These are phyloP conservation scores for Asparagopsis taxiformis DNA, from an alignment of 31 red algal genomes.

Conservation along the genomic window DNA sequence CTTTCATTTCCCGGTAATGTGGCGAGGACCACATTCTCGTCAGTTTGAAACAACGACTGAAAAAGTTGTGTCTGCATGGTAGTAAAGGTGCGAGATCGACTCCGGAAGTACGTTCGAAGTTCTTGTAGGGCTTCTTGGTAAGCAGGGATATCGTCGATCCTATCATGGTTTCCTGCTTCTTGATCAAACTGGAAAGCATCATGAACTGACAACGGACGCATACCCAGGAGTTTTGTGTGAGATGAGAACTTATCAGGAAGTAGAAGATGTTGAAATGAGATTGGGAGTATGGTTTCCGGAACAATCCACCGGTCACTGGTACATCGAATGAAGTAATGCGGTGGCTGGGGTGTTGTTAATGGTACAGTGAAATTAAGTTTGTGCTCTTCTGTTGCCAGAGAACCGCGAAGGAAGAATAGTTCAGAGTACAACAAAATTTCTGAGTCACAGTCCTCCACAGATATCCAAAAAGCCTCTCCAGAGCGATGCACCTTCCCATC, in stretches of 20 bases:
- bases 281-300: conserved; percentile 57
- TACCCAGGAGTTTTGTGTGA: conserved; percentile 64
- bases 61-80: conserved; percentile 84
- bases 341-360: conserved; percentile 66
- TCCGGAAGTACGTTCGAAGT: conserved; percentile 36
- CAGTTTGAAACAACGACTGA: conserved; percentile 69
- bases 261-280: conserved; percentile 72
- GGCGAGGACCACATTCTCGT: conserved; percentile 72
- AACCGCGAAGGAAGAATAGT: conserved; percentile 71
- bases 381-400: conserved; percentile 71
- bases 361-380: conserved; percentile 61
- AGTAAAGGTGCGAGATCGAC: conserved; percentile 33
- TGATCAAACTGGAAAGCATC: conserved; percentile 31
- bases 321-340: conserved; percentile 84
- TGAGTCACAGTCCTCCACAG: conserved; percentile 77
- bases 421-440: conserved; percentile 78
- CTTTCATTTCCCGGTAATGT: conserved; percentile 68
- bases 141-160: conserved; percentile 15
- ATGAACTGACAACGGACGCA: conserved; percentile 45
- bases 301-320: conserved; percentile 88
- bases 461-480: conserved; percentile 75
- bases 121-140: conserved; percentile 50
- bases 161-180: conserved; percentile 20
- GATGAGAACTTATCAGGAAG: conserved; percentile 83
- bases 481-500: conserved; percentile 63